Base-by-base conservation (phyloP, 2,329 filamentous ascomycete species). In the Hymenoscyphus occultus region DNA sequence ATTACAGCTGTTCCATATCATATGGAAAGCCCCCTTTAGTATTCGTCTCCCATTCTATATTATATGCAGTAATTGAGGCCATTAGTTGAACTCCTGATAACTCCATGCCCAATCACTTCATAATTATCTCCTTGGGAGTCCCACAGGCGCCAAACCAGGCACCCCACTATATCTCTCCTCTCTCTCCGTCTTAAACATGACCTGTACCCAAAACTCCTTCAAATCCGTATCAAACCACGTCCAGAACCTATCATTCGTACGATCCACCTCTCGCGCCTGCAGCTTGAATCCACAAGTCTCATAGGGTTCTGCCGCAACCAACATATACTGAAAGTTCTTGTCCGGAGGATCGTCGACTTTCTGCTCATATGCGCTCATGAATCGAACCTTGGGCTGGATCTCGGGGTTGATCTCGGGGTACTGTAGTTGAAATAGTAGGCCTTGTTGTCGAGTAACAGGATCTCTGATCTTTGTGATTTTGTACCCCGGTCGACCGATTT, bases 351-450 rank as follows among this genome's bases (percentile, higher is more conserved):
- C 92, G 78, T 99, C 95, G 62, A 97, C 83, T 78, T 91, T 93
- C 84, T 99, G 95, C 79, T 96, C 92, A 77, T 93, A 99, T 14
- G 95, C 94, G 77, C 92, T 96, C 93, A 98, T 98, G 78, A 99
- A 96, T 70, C 96, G 88, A 76, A 97, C 92, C 71, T 92, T 89
- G 56, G 95, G 95, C 70, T 85, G 81, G 4, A 90, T 86, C 64
- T 89, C 91, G 6, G 84, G 83, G 10, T 86, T 86, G 69, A 97
- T 94, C 79, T 98, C 93, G 5, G 95, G 93, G 77, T 95, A 98
- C 78, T 97, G 92, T 71, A 99, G 83, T 80, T 98, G 94, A 79
- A 98, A 98, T n/a, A 98, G 82, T 72, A 99, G 77, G 0, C 95
- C 95, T 71, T 93, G 86, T 80, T 99, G 95, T 51, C 91, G 82